A percentile compares a stretch with the other conserved stretches of the same genome.
These are phyloP conservation scores for Chloromonas sp. DNA, from an alignment of 163 green algal genomes.

Conservation along the genomic window DNA sequence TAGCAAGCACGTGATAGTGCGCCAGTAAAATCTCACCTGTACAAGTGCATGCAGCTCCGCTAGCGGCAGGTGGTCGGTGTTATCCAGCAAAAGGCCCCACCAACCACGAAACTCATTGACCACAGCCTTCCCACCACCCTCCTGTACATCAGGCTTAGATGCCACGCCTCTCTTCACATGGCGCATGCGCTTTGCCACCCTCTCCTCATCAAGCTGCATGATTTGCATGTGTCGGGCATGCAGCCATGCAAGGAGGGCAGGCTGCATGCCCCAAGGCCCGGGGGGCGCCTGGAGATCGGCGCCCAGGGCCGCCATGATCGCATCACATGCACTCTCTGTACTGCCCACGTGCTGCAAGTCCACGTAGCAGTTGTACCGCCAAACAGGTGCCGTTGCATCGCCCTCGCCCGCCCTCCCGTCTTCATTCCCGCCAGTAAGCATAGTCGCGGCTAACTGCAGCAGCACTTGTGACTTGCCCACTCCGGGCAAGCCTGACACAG, in stretches of 20 bases:
- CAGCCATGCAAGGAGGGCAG: constrained; percentile 1
- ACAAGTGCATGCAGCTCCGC: not conserved
- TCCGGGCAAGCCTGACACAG: not conserved
- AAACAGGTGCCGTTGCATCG: not conserved
- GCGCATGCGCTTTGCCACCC: not conserved
- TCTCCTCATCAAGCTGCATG: not conserved
- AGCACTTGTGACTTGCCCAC: not conserved
- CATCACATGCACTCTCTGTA: not conserved
- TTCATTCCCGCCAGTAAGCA: not conserved
- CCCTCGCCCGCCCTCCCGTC: not conserved
- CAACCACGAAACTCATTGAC: not conserved
- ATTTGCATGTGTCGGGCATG: not conserved
- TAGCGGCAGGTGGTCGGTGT: not conserved
- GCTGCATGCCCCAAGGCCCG: not conserved
- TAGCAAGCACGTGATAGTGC: not conserved
- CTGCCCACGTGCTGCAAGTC: not conserved
- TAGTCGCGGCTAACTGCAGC: not conserved
- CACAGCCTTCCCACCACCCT: not conserved
- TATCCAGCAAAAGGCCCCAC: constrained; percentile 5
- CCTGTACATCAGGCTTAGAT: not conserved
- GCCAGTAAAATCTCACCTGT: not conserved
- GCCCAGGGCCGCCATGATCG: not conserved
- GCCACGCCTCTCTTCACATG: not conserved
- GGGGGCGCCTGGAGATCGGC: not conserved
- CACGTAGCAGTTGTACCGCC: not conserved